Conservation (phyloP, 495 filamentous ascomycete genomes). For the Neurospora africana region DNA sequence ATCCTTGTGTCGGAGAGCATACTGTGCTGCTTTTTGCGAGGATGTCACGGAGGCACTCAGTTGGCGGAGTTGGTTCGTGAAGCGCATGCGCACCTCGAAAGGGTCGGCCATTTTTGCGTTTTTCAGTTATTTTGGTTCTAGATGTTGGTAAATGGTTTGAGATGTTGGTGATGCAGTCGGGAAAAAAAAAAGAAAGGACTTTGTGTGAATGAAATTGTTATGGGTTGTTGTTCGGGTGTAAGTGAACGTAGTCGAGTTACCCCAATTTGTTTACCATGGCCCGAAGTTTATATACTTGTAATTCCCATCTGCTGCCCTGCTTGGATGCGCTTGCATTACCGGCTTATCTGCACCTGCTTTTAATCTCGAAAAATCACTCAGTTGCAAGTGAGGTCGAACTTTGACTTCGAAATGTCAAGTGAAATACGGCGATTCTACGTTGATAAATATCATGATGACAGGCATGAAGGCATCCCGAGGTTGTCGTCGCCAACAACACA, state of each 20-base stretch:
- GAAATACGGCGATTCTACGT: neutral
- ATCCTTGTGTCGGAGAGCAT: constrained; percentile 84
- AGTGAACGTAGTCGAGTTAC: neutral
- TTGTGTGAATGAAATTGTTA: neutral
- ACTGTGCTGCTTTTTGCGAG: constrained; percentile 84
- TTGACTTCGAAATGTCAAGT: neutral
- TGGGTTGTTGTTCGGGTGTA: neutral
- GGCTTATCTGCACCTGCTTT: neutral
- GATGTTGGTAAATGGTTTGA: neutral
- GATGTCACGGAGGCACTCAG: constrained; percentile 83
- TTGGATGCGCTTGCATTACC: neutral
- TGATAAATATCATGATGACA: neutral
- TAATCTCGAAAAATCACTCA: neutral
- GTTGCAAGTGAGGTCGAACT: neutral
- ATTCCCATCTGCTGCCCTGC: neutral
- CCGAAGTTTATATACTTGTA: neutral
- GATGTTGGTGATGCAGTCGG: constrained; percentile 3
- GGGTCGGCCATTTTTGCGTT: constrained; percentile 65
- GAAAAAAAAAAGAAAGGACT: neutral
- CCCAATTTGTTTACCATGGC: neutral
- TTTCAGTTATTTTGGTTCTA: neutral
- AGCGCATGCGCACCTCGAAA: constrained; percentile 97
- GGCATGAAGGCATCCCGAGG: neutral
- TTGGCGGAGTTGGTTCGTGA: constrained; percentile 76
- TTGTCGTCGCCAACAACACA: neutral